Percentiles rank a stretch among this genome's conserved stretches.
Evolutionary conservation across 140 eudicot genomes (phyloP).

Genomic region (Senecio squalidus): DNA sequence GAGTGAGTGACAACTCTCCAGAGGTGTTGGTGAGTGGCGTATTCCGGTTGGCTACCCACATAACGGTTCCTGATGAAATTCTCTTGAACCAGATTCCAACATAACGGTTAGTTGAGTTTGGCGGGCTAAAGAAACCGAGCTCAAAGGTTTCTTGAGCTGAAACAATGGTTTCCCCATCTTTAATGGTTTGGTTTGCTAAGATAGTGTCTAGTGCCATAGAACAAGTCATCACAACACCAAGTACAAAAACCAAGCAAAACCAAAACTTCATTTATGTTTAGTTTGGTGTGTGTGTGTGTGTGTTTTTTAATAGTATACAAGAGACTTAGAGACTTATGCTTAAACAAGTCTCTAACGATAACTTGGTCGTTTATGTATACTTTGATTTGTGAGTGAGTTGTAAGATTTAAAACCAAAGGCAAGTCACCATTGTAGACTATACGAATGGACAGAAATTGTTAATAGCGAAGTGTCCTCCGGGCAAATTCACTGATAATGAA

Average conservation of each 20-base stretch:
- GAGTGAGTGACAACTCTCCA: constrained; percentile 11
- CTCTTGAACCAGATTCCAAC: constrained; percentile 38
- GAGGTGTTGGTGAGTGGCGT: constrained; percentile 13
- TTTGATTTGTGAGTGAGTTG: too few relatives aligned
- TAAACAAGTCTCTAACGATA: too few relatives aligned
- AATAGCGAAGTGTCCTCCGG: too few relatives aligned
- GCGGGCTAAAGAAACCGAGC: constrained; percentile 31
- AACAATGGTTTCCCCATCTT: constrained; percentile 29
- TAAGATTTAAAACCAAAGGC: too few relatives aligned
- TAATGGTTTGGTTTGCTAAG: constrained; percentile 21
- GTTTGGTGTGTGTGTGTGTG: not conserved
- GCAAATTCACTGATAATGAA: too few relatives aligned
- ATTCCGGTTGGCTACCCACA: constrained; percentile 28
- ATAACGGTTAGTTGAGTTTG: constrained; percentile 23
- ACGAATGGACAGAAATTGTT: too few relatives aligned
- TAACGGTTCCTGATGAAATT: constrained; percentile 3
- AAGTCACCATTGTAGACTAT: too few relatives aligned
- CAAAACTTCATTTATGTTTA: not conserved
- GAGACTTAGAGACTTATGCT: too few relatives aligned
- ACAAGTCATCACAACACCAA: not conserved
- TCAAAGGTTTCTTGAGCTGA: constrained; percentile 28
- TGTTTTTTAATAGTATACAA: not conserved
- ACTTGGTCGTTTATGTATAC: too few relatives aligned
- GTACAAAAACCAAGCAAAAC: not conserved
- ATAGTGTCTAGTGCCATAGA: constrained; percentile 20